Percentiles rank a stretch among this genome's conserved stretches.
Evolutionary conservation across 208 protist genomes (phyloP).

Genomic region (Crithidia sp.): DNA sequence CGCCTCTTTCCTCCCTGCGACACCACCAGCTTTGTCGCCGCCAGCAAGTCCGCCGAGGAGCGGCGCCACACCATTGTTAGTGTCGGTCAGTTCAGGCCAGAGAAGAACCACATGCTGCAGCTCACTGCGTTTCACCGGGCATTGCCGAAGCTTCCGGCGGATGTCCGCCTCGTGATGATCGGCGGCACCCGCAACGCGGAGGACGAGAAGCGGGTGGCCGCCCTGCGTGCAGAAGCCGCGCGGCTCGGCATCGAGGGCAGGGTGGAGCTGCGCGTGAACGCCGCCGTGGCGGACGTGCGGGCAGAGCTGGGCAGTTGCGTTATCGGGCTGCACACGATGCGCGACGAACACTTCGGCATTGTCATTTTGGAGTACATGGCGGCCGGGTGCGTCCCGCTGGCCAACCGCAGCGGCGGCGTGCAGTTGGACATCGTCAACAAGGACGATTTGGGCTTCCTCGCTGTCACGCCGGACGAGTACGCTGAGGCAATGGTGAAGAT

Average conservation of each 20-base stretch:
- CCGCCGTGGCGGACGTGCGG: slow-evolving; percentile 53
- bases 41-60: slow-evolving; percentile 34
- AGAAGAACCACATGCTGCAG: slow-evolving; percentile 98
- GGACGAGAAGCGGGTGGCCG: slow-evolving; percentile 74
- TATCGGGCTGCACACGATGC: slow-evolving; percentile 98
- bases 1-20: slow-evolving; percentile 95
- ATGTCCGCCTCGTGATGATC: slow-evolving; percentile 82
- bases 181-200: slow-evolving; percentile 83
- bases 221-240: slow-evolving; percentile 44
- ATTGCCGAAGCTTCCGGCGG: slow-evolving; percentile 37
- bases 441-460: slow-evolving; percentile 82
- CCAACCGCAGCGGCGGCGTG: slow-evolving; percentile 95
- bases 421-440: slow-evolving; percentile 93
- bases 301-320: slow-evolving; percentile 49
- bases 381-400: slow-evolving; percentile 91
- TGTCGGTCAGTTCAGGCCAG: slow-evolving; percentile 97
- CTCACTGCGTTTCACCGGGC: slow-evolving; percentile 83
- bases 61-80: slow-evolving; percentile 89
- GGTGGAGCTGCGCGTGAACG: slow-evolving; percentile 73
- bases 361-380: slow-evolving; percentile 98
- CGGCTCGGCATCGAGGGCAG: slow-evolving; percentile 59
- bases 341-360: slow-evolving; percentile 99
- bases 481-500: slow-evolving; percentile 72
- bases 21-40: slow-evolving; percentile 46
- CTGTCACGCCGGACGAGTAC: slow-evolving; percentile 86